Conservation (phyloP, 768 basidiomycete species). For the Russula vinacea region DNA sequence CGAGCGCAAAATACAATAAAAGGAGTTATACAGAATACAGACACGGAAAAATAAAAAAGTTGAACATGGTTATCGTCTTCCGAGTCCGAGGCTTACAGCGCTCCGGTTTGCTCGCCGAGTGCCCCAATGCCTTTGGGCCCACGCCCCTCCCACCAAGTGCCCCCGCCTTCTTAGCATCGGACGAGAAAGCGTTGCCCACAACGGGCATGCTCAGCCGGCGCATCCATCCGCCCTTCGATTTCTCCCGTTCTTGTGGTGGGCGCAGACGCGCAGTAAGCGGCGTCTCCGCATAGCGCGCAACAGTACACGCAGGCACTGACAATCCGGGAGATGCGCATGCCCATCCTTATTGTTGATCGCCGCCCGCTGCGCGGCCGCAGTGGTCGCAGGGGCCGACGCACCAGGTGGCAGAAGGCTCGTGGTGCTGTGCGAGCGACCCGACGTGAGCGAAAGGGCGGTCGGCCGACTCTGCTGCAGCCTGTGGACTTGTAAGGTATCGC, state of each 20-base stretch:
- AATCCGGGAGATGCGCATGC: conserved; percentile 54
- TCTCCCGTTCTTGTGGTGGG: conserved; percentile 47
- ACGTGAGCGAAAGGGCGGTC: conserved; percentile 27
- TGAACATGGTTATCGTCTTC: conserved; percentile 15
- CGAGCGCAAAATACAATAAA: neutral
- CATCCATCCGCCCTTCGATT: conserved; percentile 72
- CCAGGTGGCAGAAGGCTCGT: conserved; percentile 42
- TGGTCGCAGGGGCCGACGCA: conserved; percentile 28
- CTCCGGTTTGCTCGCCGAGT: conserved; percentile 23
- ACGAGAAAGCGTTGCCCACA: conserved; percentile 52
- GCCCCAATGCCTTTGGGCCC: neutral
- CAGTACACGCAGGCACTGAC: conserved; percentile 66
- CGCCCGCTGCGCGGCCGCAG: conserved; percentile 31
- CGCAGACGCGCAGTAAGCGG: conserved; percentile 42
- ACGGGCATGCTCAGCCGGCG: conserved; percentile 73
- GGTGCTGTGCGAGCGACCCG: conserved; percentile 43
- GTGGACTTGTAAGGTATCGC: conserved; percentile 34
- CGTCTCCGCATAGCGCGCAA: conserved; percentile 47
- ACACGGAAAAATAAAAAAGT: neutral
- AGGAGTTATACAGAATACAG: neutral
- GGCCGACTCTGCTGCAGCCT: conserved; percentile 13
- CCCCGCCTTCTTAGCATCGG: conserved; percentile 50
- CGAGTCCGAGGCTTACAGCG: conserved; percentile 19
- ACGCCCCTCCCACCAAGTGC: conserved; percentile 11
- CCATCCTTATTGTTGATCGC: conserved; percentile 27